Evolutionary conservation across 108 stramenopile species (phyloP).

Genomic region (Skeletonema marinoi): DNA sequence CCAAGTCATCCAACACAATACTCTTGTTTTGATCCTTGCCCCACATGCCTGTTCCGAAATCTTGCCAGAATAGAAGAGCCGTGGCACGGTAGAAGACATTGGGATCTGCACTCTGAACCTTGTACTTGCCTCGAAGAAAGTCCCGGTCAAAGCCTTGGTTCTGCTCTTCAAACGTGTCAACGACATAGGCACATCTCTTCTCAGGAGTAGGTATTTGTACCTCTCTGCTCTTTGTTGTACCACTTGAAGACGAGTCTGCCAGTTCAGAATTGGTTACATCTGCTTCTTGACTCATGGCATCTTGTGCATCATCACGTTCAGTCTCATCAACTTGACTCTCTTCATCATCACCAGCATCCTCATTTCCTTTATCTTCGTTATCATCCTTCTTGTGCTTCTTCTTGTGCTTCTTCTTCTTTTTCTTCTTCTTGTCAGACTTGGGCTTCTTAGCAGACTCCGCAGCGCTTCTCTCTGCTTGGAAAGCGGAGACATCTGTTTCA

Average conservation of each 20-base stretch:
- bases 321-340: not conserved
- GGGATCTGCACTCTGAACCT: constrained; percentile 39
- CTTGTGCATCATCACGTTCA: not conserved
- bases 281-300: not conserved
- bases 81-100: constrained; percentile 69
- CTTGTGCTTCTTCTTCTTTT: constrained; percentile 10
- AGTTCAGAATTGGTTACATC: not conserved
- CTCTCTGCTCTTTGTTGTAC: not conserved
- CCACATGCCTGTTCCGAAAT: constrained; percentile 50
- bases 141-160: constrained; percentile 23
- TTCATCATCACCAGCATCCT: constrained; percentile 8
- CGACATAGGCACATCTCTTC: constrained; percentile 48
- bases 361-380: not conserved
- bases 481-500: not conserved
- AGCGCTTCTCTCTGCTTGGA: not conserved
- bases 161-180: constrained; percentile 30
- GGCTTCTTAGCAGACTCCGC: not conserved
- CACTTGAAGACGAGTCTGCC: not conserved
- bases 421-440: constrained; percentile 1
- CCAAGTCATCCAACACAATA: constrained; percentile 33
- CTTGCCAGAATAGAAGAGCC: constrained; percentile 59
- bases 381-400: constrained; percentile 2
- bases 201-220: constrained; percentile 24
- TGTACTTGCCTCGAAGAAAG: constrained; percentile 42
- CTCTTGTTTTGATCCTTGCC: constrained; percentile 17